Conservation (phyloP, 1,284 basidiomycete species). For the Boletus subluridellus region DNA sequence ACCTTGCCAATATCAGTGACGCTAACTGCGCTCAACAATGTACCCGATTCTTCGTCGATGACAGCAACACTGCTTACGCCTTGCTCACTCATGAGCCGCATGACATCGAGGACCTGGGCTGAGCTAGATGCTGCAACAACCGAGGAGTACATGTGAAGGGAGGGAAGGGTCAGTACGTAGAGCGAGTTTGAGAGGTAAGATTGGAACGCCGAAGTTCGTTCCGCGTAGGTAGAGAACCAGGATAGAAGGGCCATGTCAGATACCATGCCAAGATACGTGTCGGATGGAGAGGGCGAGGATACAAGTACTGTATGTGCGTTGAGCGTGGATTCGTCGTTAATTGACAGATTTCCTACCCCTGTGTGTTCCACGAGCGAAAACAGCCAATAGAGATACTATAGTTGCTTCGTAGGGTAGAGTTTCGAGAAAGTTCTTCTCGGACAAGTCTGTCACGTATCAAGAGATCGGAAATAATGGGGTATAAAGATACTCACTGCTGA, state of each 20-base stretch:
- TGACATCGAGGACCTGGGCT: constrained; percentile 65
- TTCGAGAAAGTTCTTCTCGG: constrained; percentile 75
- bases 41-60: constrained; percentile 55
- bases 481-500: constrained; percentile 62
- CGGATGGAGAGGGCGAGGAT: constrained; percentile 38
- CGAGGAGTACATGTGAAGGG: constrained; percentile 55
- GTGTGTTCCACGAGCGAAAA: constrained; percentile 68
- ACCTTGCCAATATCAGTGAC: constrained; percentile 76
- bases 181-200: constrained; percentile 58
- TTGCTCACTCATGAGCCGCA: constrained; percentile 75
- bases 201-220: constrained; percentile 46
- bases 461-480: not conserved
- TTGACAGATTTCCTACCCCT: constrained; percentile 44
- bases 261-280: constrained; percentile 52
- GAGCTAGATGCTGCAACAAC: constrained; percentile 58
- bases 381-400: constrained; percentile 56
- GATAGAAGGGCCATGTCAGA: constrained; percentile 60
- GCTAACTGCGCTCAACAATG: constrained; percentile 67
- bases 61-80: constrained; percentile 77
- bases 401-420: constrained; percentile 59
- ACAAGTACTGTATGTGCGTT: constrained; percentile 46
- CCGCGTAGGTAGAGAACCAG: constrained; percentile 59
- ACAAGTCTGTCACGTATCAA: constrained; percentile 52
- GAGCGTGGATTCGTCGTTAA: constrained; percentile 4
- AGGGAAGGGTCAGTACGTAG: constrained; percentile 56